phyloP scores from a whole-genome alignment of 345 rosid genomes.

The Jatropha curcas region DNA sequence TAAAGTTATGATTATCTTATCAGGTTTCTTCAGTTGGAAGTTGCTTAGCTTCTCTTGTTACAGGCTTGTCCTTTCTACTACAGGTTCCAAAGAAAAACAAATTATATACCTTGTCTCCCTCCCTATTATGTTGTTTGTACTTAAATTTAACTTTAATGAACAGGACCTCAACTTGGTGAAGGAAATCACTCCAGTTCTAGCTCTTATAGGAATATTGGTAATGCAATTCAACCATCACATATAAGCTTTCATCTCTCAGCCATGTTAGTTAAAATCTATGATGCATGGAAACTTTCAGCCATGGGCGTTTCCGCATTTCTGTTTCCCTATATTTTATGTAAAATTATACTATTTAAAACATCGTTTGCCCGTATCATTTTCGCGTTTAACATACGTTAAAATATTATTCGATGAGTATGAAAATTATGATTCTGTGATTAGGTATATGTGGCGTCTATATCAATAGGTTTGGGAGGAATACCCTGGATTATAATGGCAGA shows the following conservation, averaged over 20 bases:
- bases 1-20: not conserved
- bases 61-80: conserved; percentile 47
- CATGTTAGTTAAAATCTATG: too few relatives aligned
- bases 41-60: conserved; percentile 34
- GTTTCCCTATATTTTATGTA: too few relatives aligned
- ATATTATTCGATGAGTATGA: not conserved
- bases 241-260: not conserved
- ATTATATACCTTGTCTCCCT: not conserved
- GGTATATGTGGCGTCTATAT: conserved; percentile 14
- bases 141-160: not conserved
- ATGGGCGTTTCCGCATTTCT: too few relatives aligned
- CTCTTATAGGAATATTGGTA: conserved; percentile 13
- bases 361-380: too few relatives aligned
- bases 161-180: not conserved
- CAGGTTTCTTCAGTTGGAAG: conserved; percentile 40
- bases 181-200: not conserved
- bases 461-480: conserved; percentile 26
- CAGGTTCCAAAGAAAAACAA: conserved; percentile 31
- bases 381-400: too few relatives aligned
- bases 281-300: too few relatives aligned
- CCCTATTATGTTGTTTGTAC: not conserved
- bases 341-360: too few relatives aligned
- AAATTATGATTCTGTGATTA: not conserved
- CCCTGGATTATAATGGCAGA: conserved; percentile 37
- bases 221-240: not conserved